These are phyloP conservation scores for Xylaria sp. DNA, from an alignment of 2,329 filamentous ascomycete genomes.

Conservation along the genomic window DNA sequence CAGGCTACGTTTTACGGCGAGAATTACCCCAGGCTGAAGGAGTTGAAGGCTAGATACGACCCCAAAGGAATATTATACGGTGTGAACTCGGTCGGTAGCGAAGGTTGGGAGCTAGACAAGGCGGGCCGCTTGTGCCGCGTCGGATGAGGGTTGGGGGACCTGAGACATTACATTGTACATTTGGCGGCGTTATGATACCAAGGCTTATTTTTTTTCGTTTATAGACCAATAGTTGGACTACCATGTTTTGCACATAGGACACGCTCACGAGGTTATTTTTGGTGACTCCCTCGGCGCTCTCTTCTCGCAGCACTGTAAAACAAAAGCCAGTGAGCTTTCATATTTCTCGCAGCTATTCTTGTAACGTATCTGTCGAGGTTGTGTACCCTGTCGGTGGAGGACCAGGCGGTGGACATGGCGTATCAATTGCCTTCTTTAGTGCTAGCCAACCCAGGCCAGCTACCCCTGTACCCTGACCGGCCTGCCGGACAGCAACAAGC, in stretches of 20 bases:
- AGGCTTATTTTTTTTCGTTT: not conserved
- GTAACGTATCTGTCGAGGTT: too few species aligned
- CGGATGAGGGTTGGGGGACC: not conserved
- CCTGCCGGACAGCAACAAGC: not conserved
- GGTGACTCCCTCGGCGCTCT: too few species aligned
- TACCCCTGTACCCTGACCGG: not conserved
- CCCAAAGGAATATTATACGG: slow-evolving; percentile 53
- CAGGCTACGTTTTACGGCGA: slow-evolving; percentile 52
- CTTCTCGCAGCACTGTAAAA: too few species aligned
- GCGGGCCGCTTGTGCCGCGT: not conserved
- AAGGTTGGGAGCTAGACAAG: slow-evolving; percentile 33
- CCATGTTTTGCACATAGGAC: not conserved
- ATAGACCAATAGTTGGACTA: slow-evolving; percentile 1
- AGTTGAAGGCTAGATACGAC: slow-evolving; percentile 59
- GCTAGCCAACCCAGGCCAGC: not conserved
- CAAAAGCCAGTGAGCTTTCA: too few species aligned
- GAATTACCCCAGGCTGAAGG: slow-evolving; percentile 50
- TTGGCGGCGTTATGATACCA: slow-evolving; percentile 11
- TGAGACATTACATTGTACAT: slow-evolving; percentile 4
- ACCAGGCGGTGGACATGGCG: too few species aligned
- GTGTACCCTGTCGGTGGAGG: not conserved
- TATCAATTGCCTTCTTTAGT: not conserved
- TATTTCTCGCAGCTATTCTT: not conserved
- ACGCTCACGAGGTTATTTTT: not conserved
- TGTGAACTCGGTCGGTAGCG: slow-evolving; percentile 56